Base-by-base conservation (phyloP, 2,329 filamentous ascomycete genomes). In the Neobulgaria alba region DNA sequence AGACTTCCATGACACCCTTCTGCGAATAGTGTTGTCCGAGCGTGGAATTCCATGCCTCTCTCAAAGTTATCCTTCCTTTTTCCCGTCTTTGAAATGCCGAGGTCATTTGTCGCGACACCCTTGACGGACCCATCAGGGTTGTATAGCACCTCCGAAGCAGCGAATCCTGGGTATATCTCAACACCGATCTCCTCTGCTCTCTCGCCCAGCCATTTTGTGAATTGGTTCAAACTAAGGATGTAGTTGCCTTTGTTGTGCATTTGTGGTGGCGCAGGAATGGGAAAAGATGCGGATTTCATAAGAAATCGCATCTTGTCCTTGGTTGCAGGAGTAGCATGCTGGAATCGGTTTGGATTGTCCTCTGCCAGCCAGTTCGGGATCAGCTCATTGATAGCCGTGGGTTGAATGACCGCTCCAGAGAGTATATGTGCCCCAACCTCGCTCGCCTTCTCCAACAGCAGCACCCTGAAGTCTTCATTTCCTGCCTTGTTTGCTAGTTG, bases 181-280 rank as follows among this genome's bases (percentile, higher is more conserved):
- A 98, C 92, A 21, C 92, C 92, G 20, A 93, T 60, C 65, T 96
- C 92, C 65, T 98, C 92, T n/a, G 92, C 92, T 35, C 90, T 78
- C 61, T 96, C 92, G 36, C 86, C 89, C 2, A 98, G 72, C 92
- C 92, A 98, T 65, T 90, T 93, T 42, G 85, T 84, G 58, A 98
- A 82, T 63, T 96, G 86, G 63, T 93, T 96, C 57, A 98, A 67
- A 58, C 86, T 94, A 57, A 98, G 79, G 52, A 98, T 98, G 63
- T 93, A 96, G 66, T 98, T 98, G 52, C 92, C 92, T 57, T 94
- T 77, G 62, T 98, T 98, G 69, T 89, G 79, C 92, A 98, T 98
- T 67, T 96, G 92, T 21, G 92, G 92, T 33, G 92, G 92, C 10
- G 82, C 79, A 1, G 90, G 92, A 39, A 96, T 69, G 4, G 87